Percentiles rank a stretch among this genome's conserved stretches.
phyloP scores from a whole-genome alignment of 2,329 filamentous ascomycete genomes.

The Coniella vitis region DNA sequence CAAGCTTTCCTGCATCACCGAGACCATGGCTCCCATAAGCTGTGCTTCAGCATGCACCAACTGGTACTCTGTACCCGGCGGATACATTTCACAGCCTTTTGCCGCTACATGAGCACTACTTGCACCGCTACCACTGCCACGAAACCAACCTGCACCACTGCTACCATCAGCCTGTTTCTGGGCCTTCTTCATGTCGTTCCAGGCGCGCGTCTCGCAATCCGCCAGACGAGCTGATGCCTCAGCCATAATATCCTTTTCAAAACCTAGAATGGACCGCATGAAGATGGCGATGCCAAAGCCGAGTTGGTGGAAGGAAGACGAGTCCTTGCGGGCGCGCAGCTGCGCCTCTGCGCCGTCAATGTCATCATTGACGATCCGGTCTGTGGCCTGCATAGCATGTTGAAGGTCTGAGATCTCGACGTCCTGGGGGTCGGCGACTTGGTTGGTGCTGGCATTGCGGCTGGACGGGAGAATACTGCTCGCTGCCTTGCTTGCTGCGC shows the following conservation, averaged over 20 bases:
- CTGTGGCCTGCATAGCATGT: constrained; percentile 57
- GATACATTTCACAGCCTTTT: constrained; percentile 54
- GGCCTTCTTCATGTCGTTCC: constrained; percentile 68
- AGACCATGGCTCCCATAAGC: constrained; percentile 82
- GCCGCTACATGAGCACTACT: constrained; percentile 25
- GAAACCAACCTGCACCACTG: constrained; percentile 18
- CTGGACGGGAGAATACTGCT: constrained; percentile 7
- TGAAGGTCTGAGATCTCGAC: constrained; percentile 48
- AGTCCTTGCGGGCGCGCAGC: constrained; percentile 63
- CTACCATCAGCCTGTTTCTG: constrained; percentile 49
- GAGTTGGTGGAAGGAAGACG: constrained; percentile 83
- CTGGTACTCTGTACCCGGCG: constrained; percentile 78
- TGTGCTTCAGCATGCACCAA: constrained; percentile 80
- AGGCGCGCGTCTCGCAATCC: constrained; percentile 70
- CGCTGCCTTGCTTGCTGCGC: constrained; percentile 1
- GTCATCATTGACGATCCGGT: constrained; percentile 81
- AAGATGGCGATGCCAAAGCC: constrained; percentile 78
- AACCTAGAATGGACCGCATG: constrained; percentile 77
- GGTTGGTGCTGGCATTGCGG: constrained; percentile 11
- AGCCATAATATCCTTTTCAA: constrained; percentile 86
- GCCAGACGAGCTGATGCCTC: constrained; percentile 67
- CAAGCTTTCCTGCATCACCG: constrained; percentile 84
- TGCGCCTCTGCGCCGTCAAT: constrained; percentile 74
- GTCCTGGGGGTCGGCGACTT: constrained; percentile 18
- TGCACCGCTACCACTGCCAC: constrained; percentile 20